These are phyloP conservation scores for Clavariopsis aquatica DNA, from an alignment of 495 filamentous ascomycete species.

Conservation along the genomic window DNA sequence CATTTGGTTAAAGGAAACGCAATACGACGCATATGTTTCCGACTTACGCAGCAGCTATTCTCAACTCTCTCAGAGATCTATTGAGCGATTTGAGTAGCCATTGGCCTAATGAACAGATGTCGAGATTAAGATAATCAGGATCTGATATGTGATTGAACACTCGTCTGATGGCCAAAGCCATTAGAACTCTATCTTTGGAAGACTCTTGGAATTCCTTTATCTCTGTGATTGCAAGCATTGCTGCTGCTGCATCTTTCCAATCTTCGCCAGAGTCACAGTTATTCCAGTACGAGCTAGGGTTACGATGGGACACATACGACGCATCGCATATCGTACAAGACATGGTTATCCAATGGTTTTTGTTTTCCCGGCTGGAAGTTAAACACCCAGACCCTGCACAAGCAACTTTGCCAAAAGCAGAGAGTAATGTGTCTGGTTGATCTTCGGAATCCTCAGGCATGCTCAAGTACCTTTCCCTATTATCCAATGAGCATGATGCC, in stretches of 20 bases:
- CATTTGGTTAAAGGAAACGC: neutral
- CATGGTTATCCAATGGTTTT: neutral
- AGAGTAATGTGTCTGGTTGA: slow-evolving; percentile 15
- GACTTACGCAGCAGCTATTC: slow-evolving; percentile 65
- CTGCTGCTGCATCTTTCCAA: slow-evolving; percentile 52
- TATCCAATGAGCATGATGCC: neutral
- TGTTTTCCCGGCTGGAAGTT: neutral
- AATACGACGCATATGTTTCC: neutral
- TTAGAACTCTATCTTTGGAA: slow-evolving; percentile 63
- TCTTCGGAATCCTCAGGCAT: neutral
- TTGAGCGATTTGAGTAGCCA: slow-evolving; percentile 78
- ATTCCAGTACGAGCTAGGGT: slow-evolving; percentile 18
- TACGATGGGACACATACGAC: neutral
- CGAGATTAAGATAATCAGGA: slow-evolving; percentile 62
- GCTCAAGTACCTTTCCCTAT: slow-evolving; percentile 3
- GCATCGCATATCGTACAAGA: slow-evolving; percentile 32
- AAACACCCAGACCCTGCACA: slow-evolving; percentile 28
- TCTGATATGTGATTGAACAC: slow-evolving; percentile 64
- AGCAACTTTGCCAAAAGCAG: slow-evolving; percentile 30
- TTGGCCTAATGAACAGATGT: slow-evolving; percentile 65
- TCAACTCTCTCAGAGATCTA: slow-evolving; percentile 82
- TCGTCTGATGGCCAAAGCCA: slow-evolving; percentile 70
- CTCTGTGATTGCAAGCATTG: slow-evolving; percentile 60
- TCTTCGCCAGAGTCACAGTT: slow-evolving; percentile 27
- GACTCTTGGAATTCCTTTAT: slow-evolving; percentile 60